Base-by-base conservation (phyloP, 176 grass and related monocot genomes). In the Oryza brachyantha region DNA sequence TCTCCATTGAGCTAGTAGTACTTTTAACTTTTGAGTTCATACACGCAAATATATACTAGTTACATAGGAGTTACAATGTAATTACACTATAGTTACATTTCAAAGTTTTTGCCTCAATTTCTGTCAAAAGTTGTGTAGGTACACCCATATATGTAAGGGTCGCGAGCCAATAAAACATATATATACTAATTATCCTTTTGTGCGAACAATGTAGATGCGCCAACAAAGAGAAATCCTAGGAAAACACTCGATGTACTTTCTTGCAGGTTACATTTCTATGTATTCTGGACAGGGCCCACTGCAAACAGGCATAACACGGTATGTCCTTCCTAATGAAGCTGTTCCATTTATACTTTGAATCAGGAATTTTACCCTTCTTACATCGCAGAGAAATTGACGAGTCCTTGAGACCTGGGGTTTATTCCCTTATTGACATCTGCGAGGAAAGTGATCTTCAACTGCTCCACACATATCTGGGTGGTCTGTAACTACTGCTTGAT, bases 341-440 rank as follows among this genome's bases (percentile, higher is more conserved):
- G 22, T 79, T 75, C 39, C 19, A 19, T 65, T 74, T 36, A 42
- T 77, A 27, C 28, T 76, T 66, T 76, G 39, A 60, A 46, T 73
- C 38, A 71, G 52, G 58, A 52, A 5, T 55, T 28, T 37, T 61
- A 41, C 29, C 43, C 34, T 57, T 81, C 58, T 67, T 78, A 68
- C 61, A 48, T 85, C 41, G 52, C 75, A 98, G 92, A 75, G 92
- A 94, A 78, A 90, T 94, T 65, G 95, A 98, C 10, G 92, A 98
- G 73, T 80, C 87, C 27, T 61, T 98, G 83, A 84, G 90, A 86
- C 95, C 95, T 83, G 92, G 95, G 68, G 85, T 98, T 36, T 98
- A 94, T 73, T 94, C 90, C 21, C 78, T 98, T 70, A 95, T 95
- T 72, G 96, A 98, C 92, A 91, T 93, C 72, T 98, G 96, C 34